Evolutionary conservation across 805 yeast genomes (phyloP), one percentile per base, ranked within the genome.

Genomic region (Candida loeiensis): DNA sequence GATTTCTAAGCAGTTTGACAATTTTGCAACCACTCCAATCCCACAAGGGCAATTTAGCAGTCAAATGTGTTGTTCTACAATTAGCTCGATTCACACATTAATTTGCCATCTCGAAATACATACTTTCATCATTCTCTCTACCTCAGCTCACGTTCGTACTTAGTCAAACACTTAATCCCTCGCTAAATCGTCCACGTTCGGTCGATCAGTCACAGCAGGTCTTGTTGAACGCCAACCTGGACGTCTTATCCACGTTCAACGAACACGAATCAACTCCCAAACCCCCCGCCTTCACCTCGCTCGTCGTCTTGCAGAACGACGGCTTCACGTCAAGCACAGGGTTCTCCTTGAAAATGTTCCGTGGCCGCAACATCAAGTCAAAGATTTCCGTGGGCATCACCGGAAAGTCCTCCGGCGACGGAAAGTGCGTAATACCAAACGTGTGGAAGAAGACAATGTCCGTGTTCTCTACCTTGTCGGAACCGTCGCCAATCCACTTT

Each of bases 341-440:
- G 62, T 84, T 85, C 59, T 81, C 85, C 34, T 72, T 64, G 73
- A 85, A 85, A 69, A 85, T 80, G 64, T 85, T 79, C 59, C 91
- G 74, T 51, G 93, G 93, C 63, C 90, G 77, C 58, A 85, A 69
- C 66, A 81, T 68, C 50, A 85, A 69, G 44, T 82, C 77, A 54
- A 85, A 80, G 54, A 87, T 84, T 66, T 85, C 95, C 36, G 88
- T 83, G 35, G 93, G 93, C 93, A 85, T 85, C 48, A 85, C 76
- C 42, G 93, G 93, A 82, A 84, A 85, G 63, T 85, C 95, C 68
- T 85, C 93, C 44, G 93, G 91, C 11, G 90, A 82, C 44, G 95
- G 95, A 77, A 84, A 81, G 60, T 85, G 95, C 24, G 91, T 80
- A 50, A 85, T 77, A 54, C 93, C 93, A 55, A 85, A 85, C 20